Percentiles rank a stretch among this genome's conserved stretches.
These are phyloP conservation scores for Xanthoparmelia taractica DNA, from an alignment of 495 filamentous ascomycete genomes.

Conservation along the genomic window DNA sequence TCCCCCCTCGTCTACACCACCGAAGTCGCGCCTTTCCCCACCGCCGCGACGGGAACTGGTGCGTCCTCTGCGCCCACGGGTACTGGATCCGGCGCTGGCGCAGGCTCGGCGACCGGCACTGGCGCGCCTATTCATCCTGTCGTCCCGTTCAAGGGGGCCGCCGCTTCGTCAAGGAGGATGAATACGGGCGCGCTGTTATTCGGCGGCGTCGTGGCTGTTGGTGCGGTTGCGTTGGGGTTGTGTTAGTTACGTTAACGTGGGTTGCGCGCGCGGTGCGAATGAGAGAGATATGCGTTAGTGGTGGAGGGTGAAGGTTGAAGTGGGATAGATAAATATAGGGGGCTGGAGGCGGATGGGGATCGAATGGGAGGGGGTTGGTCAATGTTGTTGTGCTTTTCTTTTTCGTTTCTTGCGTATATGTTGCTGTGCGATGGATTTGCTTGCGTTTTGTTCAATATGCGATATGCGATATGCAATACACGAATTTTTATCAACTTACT, in stretches of 20 bases:
- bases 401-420: conserved; percentile 1
- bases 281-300: no score
- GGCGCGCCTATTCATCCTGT: conserved; percentile 8
- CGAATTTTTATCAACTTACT: no score
- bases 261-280: no score
- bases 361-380: neutral
- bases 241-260: conserved; percentile 19
- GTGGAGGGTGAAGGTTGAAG: no score
- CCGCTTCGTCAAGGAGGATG: neutral
- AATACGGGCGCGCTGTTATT: neutral
- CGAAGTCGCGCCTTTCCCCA: conserved; percentile 12
- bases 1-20: neutral
- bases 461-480: no score
- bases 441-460: no score
- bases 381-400: neutral
- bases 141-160: conserved; percentile 7
- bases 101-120: neutral
- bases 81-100: neutral
- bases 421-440: neutral
- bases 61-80: neutral
- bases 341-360: no score
- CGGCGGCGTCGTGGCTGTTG: conserved; percentile 8
- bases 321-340: no score
- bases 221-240: conserved; percentile 5
- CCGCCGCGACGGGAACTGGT: no score